Base-by-base conservation (phyloP, 1,284 basidiomycete genomes). In the Pseudozyma hubeiensis region DNA sequence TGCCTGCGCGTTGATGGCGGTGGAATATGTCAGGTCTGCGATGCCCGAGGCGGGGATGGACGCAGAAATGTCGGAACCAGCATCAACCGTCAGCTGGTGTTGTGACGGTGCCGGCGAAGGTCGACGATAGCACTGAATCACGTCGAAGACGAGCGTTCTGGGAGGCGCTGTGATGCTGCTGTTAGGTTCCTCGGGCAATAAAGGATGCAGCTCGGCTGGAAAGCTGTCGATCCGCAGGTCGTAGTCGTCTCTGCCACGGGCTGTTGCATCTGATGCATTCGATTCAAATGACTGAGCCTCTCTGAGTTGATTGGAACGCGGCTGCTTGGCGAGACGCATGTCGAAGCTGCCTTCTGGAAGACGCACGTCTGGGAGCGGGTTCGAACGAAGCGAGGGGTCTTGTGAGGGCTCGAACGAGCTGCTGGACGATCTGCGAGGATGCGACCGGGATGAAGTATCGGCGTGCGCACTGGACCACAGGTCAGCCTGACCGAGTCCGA, bases 401-500 rank as follows among this genome's bases (percentile, higher is more conserved):
- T 41, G 50, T 11, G 68, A 60, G 3, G 30, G 19, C n/a, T 19
- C 29, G 7, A 63, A 65, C 11, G 63, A 62, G 52, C 47, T 58
- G 58, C 63, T 59, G 16, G 69, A 66, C 3, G 64, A 63, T 49
- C 58, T 47, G n/a, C 52, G 46, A 3, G 41, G 46, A 17, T 51
- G 46, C 4, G 51, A 35, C 8, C 48, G 51, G 11, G 45, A 44
- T 10, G 59, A 54, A 8, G 49, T 11, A 4, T 43, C 53, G 16
- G 49, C 37, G 7, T 41, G 54, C 24, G 48, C 30, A 30, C 53
- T 63, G 14, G 61, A 33, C 71, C 65, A 64, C 13, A 65, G 24
- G 24, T 74, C 73, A 10, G 53, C 56, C 41, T 75, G 57, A 13
- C 73, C 51, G 16, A 80, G 61, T n/a, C 75, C 78, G n/a, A 81